These are phyloP conservation scores for Ophiostoma pallidulum DNA, from an alignment of 2,329 filamentous ascomycete species.

Conservation along the genomic window DNA sequence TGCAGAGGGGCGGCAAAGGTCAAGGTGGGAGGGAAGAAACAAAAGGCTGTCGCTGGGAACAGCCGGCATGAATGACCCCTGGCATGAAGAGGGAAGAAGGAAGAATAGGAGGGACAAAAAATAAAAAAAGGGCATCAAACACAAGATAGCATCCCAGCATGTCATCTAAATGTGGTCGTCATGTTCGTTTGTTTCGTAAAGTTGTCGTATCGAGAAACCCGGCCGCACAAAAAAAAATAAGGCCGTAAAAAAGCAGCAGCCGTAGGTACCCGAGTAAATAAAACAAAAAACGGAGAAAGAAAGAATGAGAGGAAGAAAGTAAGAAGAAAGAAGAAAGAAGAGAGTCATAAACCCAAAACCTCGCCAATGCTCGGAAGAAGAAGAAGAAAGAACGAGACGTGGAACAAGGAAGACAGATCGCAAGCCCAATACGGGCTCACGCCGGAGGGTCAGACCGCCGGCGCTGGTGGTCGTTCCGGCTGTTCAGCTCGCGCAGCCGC, in stretches of 20 bases:
- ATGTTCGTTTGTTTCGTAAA: constrained; percentile 16
- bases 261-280: too few species aligned
- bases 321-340: too few species aligned
- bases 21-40: constrained; percentile 8
- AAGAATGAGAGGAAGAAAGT: constrained; percentile 1
- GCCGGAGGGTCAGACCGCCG: constrained; percentile 42
- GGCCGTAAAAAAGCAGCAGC: neutral
- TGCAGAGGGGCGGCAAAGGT: neutral
- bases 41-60: too few species aligned
- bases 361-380: neutral
- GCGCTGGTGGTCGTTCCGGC: constrained; percentile 27
- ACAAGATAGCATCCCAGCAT: constrained; percentile 13
- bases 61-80: too few species aligned
- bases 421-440: too few species aligned
- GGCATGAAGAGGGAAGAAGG: constrained; percentile 10
- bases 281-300: neutral
- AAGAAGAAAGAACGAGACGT: constrained; percentile 1
- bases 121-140: neutral
- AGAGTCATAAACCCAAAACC: too few species aligned
- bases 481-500: constrained; percentile 45
- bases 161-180: constrained; percentile 14
- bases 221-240: constrained; percentile 9
- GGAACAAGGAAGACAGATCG: neutral
- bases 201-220: constrained; percentile 12
- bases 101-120: constrained; percentile 10